Base-by-base conservation (phyloP, 495 filamentous ascomycete genomes). In the Bombardia bombarda region DNA sequence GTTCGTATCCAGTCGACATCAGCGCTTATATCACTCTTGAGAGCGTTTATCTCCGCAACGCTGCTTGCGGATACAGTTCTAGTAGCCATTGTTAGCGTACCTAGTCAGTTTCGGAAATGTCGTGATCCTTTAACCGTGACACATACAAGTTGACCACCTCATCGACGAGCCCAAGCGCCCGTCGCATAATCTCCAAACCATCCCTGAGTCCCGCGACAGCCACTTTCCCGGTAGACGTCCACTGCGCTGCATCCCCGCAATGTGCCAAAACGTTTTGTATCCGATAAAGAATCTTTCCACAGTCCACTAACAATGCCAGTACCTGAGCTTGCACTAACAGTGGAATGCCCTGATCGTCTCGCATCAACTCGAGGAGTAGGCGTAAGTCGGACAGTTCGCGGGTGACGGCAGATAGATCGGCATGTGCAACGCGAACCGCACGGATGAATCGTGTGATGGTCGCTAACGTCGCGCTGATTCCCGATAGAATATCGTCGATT, bases 351-450 rank as follows among this genome's bases (percentile, higher is more conserved):
- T 43, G 40, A 13, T 60, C 56, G 19, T 57, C 53, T 18, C 35
- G 42, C 7, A 60, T 22, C 37, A 62, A 38, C 23, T 62, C 58
- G 10, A 62, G 51, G 1, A 60, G 4, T 10, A 62, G 47, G 3
- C 58, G 56, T 37, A 62, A 14, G 36, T 61, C 56, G 18, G 58
- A 55, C 3, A 61, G 49, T 22, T 59, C 56, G 16, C 53, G 50
- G 9, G 52, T 55, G 26, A 61, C 56, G 32, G 50, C 32, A n/a
- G 50, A 35, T 8, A 61, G 50, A 30, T 59, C 56, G 16, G 53
- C 30, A 37, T 61, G 58, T 8, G 58, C 38, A 12, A 41, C 39
- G 23, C 53, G 56, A 20, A 59, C 49, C 6, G 47, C 50, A n/a
- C 58, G 50, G 34, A 61, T 57, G 43, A 59, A 61, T 9, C 38